Percentiles rank a stretch among this genome's conserved stretches.
Evolutionary conservation across 192 early-diverging fungal species (phyloP).

Genomic region (Umbelopsis sp.): DNA sequence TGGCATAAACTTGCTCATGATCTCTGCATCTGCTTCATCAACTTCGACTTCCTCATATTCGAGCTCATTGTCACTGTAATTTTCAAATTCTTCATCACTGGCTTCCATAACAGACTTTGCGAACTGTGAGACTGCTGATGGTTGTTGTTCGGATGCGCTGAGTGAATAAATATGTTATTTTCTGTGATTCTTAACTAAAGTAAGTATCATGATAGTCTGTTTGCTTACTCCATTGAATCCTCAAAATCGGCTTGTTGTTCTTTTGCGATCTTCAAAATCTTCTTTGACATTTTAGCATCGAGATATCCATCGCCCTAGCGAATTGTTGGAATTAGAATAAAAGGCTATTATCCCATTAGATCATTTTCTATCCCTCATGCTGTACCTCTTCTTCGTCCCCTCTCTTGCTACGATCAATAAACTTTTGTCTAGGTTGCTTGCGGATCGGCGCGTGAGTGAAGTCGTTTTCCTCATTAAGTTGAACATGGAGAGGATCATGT

Average conservation of each 20-base stretch:
- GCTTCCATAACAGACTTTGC: conserved; percentile 48
- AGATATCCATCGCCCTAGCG: conserved; percentile 57
- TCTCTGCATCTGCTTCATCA: conserved; percentile 73
- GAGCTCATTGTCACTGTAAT: conserved; percentile 67
- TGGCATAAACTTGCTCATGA: conserved; percentile 93
- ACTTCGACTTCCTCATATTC: conserved; percentile 78
- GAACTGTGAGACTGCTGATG: conserved; percentile 9
- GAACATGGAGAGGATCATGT: conserved; percentile 87
- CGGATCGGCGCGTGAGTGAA: conserved; percentile 47
- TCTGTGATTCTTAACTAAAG: not conserved
- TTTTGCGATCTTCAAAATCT: conserved; percentile 85
- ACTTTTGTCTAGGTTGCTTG: conserved; percentile 50
- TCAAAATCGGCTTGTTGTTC: conserved; percentile 92
- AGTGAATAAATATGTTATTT: not conserved
- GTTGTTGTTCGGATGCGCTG: not conserved
- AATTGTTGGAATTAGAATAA: not conserved
- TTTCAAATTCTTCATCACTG: conserved; percentile 65
- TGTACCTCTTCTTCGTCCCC: conserved; percentile 50
- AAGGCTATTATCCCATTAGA: not conserved
- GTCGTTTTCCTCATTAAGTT: conserved; percentile 62
- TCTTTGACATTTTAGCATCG: conserved; percentile 89
- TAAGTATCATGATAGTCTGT: not conserved
- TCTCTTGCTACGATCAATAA: conserved; percentile 59
- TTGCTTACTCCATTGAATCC: conserved; percentile 37
- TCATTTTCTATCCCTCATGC: not conserved